Base-by-base conservation (phyloP, 805 yeast species). In the Yarrowia porcina region DNA sequence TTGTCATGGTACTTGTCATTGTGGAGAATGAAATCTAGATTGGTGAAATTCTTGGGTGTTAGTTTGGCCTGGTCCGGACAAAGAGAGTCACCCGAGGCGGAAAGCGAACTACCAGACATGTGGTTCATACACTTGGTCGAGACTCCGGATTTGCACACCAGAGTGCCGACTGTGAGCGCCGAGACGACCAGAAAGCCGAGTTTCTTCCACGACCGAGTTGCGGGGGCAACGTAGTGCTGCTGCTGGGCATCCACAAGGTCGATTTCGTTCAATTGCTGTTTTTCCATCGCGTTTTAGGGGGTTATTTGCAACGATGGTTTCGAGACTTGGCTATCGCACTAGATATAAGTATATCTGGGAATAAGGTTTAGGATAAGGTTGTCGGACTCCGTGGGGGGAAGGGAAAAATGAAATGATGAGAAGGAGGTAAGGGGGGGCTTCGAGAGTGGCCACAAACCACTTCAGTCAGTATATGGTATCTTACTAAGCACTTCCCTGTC, bases 21-120 rank as follows among this genome's bases (percentile, higher is more conserved):
- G 36, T 54, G 38, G 36, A 54, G 47, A 11, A 54, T 54, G 36
- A 36, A 54, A 30, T 54, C 61, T 7, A 54, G 36, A 18, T 54
- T 28, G 35, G 57, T 18, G 25, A 30, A 49, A 1, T 18, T 17
- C 41, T 49, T 32, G 42, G 41, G 41, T 2, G 21, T 41, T 9
- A 35, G 57, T 13, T 32, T 32, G 30, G 39, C 21, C 41, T 49
- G 57, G 3, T 41, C 21, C 0, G 57, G 57, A n/a, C 57, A 49
- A 21, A 49, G 57, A 33, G 57, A 49, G 32, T 35, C 41, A 18
- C 42, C 57, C 2, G 20, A 4, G 32, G 41, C 6, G 18, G 30
- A 21, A 18, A 3, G 8, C 13, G 11, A 17, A 15, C 35, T 5
- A 10, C 57, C 41, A n/a, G 18, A 21, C 57, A 32, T 49, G 41